Evolutionary conservation across 768 basidiomycete species (phyloP), one percentile per base, ranked within the genome.

Genomic region (Sporobolomyces roseus): DNA sequence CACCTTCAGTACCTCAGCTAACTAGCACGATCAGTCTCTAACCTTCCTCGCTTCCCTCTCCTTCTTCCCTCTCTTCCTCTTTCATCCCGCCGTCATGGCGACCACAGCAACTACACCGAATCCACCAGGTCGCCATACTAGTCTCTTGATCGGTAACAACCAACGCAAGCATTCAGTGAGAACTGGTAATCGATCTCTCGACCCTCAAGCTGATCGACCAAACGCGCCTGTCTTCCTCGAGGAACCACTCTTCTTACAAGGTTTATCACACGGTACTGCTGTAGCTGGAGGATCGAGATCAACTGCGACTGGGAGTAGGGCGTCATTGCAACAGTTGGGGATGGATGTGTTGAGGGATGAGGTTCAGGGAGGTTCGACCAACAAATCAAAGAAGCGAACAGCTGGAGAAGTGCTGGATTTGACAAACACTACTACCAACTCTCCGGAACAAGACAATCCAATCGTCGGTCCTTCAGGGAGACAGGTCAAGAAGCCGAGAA

Each of bases 191-290:
- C 64, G 53, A 17, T 27, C 58, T 13, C 29, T 30, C 36, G 56
- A 14, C 13, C 49, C 12, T 9, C 65, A n/a, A n/a, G n/a, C n/a
- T n/a, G n/a, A n/a, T n/a, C n/a, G n/a, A n/a, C n/a, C 65, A 17
- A 36, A 58, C 30, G 56, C 56, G 29, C 65, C 65, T 17, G 30
- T 60, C 49, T 66, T 66, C 49, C 50, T 66, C 50, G 56, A 66
- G 30, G 36, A 52, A 25, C 41, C 56, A 3, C 58, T 66, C 50
- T 66, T 66, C 58, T 35, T 65, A 36, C 4, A 59, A 41, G 43
- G 43, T 45, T 48, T 25, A 54, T 65, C 64, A 36, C 55, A n/a
- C 46, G 64, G 4, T 29, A 33, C 21, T 38, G 48, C 35, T 23
- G 45, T 21, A 23, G 50, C 30, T 50, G 41, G 38, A 43, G 27